Evolutionary conservation across 768 basidiomycete species (phyloP).

Genomic region (Trichaptum fuscoviolaceum): DNA sequence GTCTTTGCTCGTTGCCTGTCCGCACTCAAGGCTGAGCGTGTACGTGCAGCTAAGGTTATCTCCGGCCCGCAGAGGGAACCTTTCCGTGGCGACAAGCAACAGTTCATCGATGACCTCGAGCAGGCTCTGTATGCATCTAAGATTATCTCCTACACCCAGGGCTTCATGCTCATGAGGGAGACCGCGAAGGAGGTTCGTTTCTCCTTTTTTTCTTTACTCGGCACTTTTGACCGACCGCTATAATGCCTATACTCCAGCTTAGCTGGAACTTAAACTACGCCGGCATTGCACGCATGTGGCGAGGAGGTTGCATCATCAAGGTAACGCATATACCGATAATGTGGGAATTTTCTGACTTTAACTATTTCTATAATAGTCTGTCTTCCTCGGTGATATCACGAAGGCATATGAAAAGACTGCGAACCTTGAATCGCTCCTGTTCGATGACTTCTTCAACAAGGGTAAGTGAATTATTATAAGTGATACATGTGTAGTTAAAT

Average conservation of each 20-base stretch:
- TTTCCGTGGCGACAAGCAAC: conserved; percentile 97
- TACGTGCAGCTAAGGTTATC: conserved; percentile 86
- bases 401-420: conserved; percentile 82
- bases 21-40: conserved; percentile 93
- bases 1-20: conserved; percentile 99
- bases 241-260: conserved; percentile 34
- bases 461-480: conserved; percentile 33
- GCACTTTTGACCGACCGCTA: background rate
- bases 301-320: conserved; percentile 99
- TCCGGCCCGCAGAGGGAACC: conserved; percentile 86
- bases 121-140: conserved; percentile 99
- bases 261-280: conserved; percentile 95
- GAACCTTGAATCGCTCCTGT: conserved; percentile 85
- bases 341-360: background rate
- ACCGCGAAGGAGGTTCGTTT: conserved; percentile 81
- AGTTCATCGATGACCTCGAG: conserved; percentile 98
- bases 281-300: conserved; percentile 99
- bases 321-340: conserved; percentile 26
- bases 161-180: conserved; percentile 99
- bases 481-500: conserved; percentile 6
- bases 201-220: background rate
- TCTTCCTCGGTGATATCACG: conserved; percentile 93
- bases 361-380: conserved; percentile 42
- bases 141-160: conserved; percentile 99
- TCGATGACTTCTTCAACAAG: conserved; percentile 97